phyloP scores from a whole-genome alignment of 371 early-diverging fungal species.

The Actinomortierella ambigua region DNA sequence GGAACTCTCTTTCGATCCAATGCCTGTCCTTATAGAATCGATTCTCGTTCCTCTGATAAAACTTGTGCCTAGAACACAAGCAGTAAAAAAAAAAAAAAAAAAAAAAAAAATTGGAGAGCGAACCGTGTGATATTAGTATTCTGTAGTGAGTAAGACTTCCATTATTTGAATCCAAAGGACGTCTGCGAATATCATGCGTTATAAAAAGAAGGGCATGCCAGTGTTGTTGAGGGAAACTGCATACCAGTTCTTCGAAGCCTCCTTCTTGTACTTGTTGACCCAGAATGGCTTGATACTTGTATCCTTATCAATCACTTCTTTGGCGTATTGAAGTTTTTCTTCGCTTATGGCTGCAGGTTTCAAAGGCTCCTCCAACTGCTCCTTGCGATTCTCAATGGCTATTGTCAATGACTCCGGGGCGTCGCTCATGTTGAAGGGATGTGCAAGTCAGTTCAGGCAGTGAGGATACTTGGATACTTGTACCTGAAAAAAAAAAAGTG shows the following conservation, averaged over 20 bases:
- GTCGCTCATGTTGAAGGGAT: no score
- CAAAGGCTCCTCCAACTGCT: slow-evolving; percentile 32
- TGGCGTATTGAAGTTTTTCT: slow-evolving; percentile 60
- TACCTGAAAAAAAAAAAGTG: no score
- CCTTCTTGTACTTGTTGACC: slow-evolving; percentile 82
- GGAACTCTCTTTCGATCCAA: slow-evolving; percentile 96
- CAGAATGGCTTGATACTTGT: slow-evolving; percentile 76
- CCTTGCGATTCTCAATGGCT: slow-evolving; percentile 33
- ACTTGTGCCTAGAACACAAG: slow-evolving; percentile 60
- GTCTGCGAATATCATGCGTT: not conserved
- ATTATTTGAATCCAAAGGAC: not conserved
- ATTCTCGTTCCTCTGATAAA: slow-evolving; percentile 91
- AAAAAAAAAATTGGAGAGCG: no score
- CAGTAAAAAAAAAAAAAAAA: not conserved
- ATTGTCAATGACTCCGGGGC: no score
- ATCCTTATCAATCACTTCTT: slow-evolving; percentile 69
- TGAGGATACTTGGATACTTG: no score
- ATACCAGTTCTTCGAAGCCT: slow-evolving; percentile 83
- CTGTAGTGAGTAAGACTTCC: slow-evolving; percentile 1
- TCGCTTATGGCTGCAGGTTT: slow-evolving; percentile 24
- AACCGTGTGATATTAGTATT: not conserved
- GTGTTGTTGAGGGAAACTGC: not conserved
- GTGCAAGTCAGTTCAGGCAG: no score
- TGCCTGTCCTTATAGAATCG: slow-evolving; percentile 96
- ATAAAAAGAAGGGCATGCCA: not conserved